Percentiles rank a stretch among this genome's conserved stretches.
Evolutionary conservation across 2,329 filamentous ascomycete species (phyloP).

Genomic region (Fusarium verticillioides): DNA sequence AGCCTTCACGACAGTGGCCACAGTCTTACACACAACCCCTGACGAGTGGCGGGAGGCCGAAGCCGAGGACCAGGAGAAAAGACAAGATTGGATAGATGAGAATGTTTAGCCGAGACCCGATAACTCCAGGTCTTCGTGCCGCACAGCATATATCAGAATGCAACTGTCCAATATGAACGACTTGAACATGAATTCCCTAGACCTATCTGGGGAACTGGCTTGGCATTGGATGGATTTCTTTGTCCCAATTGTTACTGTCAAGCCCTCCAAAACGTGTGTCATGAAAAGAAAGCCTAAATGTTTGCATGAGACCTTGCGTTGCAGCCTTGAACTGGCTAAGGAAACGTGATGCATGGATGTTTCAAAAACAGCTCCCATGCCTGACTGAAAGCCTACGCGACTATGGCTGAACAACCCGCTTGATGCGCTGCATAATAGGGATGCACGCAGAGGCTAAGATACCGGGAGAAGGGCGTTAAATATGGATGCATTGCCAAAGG

Average conservation of each 20-base stretch:
- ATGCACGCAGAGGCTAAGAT: background rate
- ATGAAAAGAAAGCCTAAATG: background rate
- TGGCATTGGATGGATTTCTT: background rate
- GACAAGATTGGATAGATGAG: slow-evolving; percentile 16
- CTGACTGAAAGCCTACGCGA: background rate
- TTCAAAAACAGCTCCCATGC: background rate
- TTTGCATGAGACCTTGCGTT: background rate
- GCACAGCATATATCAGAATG: background rate
- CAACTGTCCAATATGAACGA: background rate
- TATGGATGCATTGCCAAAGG: background rate
- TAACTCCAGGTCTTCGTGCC: background rate
- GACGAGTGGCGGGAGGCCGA: slow-evolving; percentile 33
- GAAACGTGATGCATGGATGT: background rate
- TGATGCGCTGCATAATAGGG: background rate
- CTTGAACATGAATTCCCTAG: background rate
- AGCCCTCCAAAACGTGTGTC: background rate
- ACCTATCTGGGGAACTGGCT: background rate
- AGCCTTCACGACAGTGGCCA: slow-evolving; percentile 21
- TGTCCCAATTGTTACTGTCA: background rate
- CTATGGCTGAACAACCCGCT: background rate
- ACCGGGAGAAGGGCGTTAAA: background rate
- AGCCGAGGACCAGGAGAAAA: slow-evolving; percentile 25
- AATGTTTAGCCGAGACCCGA: background rate
- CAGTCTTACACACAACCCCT: slow-evolving; percentile 26
- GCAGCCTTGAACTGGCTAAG: background rate